Evolutionary conservation across 2,329 filamentous ascomycete genomes (phyloP).

Genomic region (Herpotrichia juniperi): DNA sequence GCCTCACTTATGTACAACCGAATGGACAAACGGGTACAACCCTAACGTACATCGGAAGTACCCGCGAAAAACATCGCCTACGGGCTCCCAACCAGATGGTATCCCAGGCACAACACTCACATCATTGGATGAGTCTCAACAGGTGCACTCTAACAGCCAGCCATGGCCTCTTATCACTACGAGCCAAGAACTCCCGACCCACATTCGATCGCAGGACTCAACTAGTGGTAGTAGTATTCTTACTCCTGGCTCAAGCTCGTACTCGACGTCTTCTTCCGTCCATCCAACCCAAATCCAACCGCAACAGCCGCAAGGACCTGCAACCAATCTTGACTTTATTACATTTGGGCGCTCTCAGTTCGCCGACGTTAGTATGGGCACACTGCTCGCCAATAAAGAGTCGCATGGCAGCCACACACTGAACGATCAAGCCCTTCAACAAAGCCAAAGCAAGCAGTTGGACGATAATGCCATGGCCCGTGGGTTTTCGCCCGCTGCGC

Average conservation of each 20-base stretch:
- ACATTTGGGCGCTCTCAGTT: constrained; percentile 27
- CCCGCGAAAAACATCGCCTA: constrained; percentile 12
- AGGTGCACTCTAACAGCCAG: not conserved
- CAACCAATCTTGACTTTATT: constrained; percentile 23
- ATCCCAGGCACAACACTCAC: not conserved
- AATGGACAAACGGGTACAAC: constrained; percentile 41
- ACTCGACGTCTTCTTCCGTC: not conserved
- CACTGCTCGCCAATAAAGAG: constrained; percentile 30
- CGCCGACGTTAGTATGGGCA: constrained; percentile 32
- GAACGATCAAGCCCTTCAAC: constrained; percentile 22
- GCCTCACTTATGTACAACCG: constrained; percentile 37
- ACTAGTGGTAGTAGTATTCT: not conserved
- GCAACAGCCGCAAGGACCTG: constrained; percentile 7
- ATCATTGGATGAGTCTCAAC: not conserved
- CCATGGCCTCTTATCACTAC: constrained; percentile 6
- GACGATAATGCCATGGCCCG: constrained; percentile 12
- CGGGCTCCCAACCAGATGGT: not conserved
- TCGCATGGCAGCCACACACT: constrained; percentile 16
- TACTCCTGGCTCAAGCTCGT: not conserved
- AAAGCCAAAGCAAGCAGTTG: constrained; percentile 14
- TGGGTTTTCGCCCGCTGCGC: constrained; percentile 30
- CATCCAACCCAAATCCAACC: not conserved
- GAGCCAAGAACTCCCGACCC: constrained; percentile 1
- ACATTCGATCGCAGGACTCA: constrained; percentile 2
- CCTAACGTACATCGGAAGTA: constrained; percentile 39